Conservation (phyloP, 129 eudicot species). For the Chrysanthemum seticuspe region DNA sequence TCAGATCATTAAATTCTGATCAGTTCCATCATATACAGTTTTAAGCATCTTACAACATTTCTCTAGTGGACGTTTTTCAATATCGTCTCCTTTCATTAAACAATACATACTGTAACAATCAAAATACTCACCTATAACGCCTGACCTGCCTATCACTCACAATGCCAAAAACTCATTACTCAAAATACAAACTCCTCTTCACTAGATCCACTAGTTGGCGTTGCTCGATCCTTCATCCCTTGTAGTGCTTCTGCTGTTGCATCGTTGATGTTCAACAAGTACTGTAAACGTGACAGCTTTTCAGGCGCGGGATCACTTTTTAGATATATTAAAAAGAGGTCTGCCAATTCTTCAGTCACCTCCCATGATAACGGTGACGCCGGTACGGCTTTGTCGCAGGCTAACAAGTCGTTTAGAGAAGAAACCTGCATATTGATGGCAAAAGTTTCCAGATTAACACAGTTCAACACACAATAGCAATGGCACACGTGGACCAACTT, state of each 20-base stretch:
- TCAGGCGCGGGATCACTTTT: slow-evolving; percentile 67
- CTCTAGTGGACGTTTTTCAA: neutral
- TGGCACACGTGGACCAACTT: neutral
- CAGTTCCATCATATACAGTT: slow-evolving; percentile 20
- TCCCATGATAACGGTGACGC: slow-evolving; percentile 90
- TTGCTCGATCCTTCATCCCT: slow-evolving; percentile 50
- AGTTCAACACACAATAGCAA: neutral
- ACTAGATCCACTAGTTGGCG: slow-evolving; percentile 41
- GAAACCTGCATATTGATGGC: slow-evolving; percentile 52
- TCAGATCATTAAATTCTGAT: slow-evolving; percentile 3
- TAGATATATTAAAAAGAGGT: slow-evolving; percentile 58
- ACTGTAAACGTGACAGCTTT: slow-evolving; percentile 66
- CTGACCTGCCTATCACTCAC: slow-evolving; percentile 15
- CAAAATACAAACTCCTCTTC: slow-evolving; percentile 80
- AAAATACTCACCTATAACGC: slow-evolving; percentile 13
- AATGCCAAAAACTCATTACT: slow-evolving; percentile 11
- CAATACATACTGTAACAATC: slow-evolving; percentile 1
- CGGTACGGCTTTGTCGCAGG: slow-evolving; percentile 95
- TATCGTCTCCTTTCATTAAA: neutral
- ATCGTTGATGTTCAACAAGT: slow-evolving; percentile 68
- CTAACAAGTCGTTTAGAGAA: slow-evolving; percentile 79
- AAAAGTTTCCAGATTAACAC: neutral
- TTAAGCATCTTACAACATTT: slow-evolving; percentile 10
- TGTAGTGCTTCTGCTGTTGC: slow-evolving; percentile 65
- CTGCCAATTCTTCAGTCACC: slow-evolving; percentile 66